These are phyloP conservation scores for Pichia nanzhaoensis DNA, from an alignment of 805 yeast genomes.

Conservation along the genomic window DNA sequence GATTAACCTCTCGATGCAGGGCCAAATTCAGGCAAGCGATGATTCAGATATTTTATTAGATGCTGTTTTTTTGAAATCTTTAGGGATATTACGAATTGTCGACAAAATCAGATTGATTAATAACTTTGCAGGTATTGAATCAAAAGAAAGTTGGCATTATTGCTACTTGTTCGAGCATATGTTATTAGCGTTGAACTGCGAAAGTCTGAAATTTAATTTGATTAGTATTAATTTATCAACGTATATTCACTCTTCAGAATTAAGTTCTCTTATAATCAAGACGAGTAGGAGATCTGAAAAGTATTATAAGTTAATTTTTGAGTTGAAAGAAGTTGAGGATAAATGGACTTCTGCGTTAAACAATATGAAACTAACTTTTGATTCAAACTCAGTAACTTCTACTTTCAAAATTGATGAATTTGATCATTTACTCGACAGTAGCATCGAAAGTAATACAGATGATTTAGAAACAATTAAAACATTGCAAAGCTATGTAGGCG, in stretches of 20 bases:
- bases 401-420: slow-evolving; percentile 24
- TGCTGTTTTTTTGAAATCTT: slow-evolving; percentile 17
- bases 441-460: neutral
- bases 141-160: slow-evolving; percentile 12
- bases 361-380: slow-evolving; percentile 20
- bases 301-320: slow-evolving; percentile 3
- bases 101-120: slow-evolving; percentile 22
- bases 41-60: slow-evolving; percentile 11
- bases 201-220: slow-evolving; percentile 6
- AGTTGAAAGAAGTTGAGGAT: slow-evolving; percentile 13
- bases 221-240: slow-evolving; percentile 15
- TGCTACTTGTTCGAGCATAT: slow-evolving; percentile 27
- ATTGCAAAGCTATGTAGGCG: slow-evolving; percentile 3
- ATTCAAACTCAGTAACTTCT: slow-evolving; percentile 21
- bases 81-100: slow-evolving; percentile 27
- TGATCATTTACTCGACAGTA: slow-evolving; percentile 6
- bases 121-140: neutral
- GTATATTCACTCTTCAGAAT: slow-evolving; percentile 13
- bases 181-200: slow-evolving; percentile 18
- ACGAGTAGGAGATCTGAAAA: slow-evolving; percentile 5
- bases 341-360: slow-evolving; percentile 30
- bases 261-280: slow-evolving; percentile 1
- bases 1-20: slow-evolving; percentile 14
- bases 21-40: slow-evolving; percentile 5
- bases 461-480: slow-evolving; percentile 1